Base-by-base conservation (phyloP, 176 grass and related monocot species). In the Cenchrus americanus region DNA sequence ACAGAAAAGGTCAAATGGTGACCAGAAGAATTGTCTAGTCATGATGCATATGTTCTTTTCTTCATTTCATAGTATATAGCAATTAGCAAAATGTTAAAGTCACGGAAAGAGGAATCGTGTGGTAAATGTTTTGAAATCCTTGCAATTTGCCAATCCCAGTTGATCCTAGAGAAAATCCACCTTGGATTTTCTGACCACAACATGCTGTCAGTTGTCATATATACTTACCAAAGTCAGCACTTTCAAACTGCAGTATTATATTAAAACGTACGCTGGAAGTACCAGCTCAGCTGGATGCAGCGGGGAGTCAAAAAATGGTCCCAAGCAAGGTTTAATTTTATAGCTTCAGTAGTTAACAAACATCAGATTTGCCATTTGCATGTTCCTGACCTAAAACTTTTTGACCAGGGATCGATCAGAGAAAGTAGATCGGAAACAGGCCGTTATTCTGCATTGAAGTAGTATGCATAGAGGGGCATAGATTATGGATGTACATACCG, bases 311-410 rank as follows among this genome's bases (percentile, higher is more conserved):
- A 80, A 80, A 80, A 8, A 63, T 82, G 86, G 86, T 82, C 79
- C 62, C 62, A 40, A 30, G 27, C 62, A 40, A 30, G 27, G 22
- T 26, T 14, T 53, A 26, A 22, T 19, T 49, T 49, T 48, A 22
- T 10, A 32, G 40, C n/a, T 62, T 76, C 19, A 6, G 6, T 67
- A 78, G n/a, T n/a, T 46, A 71, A 64, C 53, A 71, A 83, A 88
- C 64, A 64, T 22, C 64, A 69, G 5, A 3, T 10, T 3, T n/a
- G 52, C 6, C 14, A 49, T 62, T 69, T 53, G 57, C 55, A 2
- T 88, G 86, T 44, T 88, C 49, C 60, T 58, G 23, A 52, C 77
- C 48, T 58, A 58, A 58, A 81, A 74, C n/a, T 53, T 83, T 64
- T 72, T 88, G 55, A 88, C 66, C 57, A 48, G 42, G 65, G 57